A percentile compares a stretch with the other conserved stretches of the same genome.
Conservation (phyloP, 2,329 filamentous ascomycete species). For the Phoma sp. region DNA sequence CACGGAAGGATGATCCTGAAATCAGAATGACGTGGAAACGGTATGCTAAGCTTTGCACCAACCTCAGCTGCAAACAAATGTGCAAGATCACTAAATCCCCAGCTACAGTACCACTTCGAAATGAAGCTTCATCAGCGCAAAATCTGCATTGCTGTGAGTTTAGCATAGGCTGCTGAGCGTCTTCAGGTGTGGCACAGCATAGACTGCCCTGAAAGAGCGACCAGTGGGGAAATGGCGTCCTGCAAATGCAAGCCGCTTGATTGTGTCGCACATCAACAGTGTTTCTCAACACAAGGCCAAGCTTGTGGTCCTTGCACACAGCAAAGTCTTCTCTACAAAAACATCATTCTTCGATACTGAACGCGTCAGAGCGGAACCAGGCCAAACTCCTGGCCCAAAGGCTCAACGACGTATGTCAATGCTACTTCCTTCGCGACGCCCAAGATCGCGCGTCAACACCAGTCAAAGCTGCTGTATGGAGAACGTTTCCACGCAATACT, state of each 20-base stretch:
- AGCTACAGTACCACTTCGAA: conserved; percentile 3
- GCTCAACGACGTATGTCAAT: neutral
- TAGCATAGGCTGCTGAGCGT: neutral
- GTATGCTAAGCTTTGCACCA: neutral
- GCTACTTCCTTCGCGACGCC: neutral
- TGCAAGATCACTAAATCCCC: neutral
- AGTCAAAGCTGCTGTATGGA: neutral
- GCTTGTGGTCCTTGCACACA: too few relatives aligned
- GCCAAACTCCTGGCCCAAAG: too few relatives aligned
- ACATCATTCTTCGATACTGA: too few relatives aligned
- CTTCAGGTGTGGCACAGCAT: conserved; percentile 2
- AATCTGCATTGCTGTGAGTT: conserved; percentile 4
- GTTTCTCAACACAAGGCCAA: too few relatives aligned
- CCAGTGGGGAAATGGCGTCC: conserved; percentile 4
- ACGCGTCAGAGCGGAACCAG: too few relatives aligned
- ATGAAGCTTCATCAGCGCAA: conserved; percentile 3
- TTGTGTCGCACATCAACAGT: neutral
- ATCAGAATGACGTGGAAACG: neutral
- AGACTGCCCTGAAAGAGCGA: neutral
- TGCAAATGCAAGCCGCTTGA: neutral
- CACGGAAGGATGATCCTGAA: neutral
- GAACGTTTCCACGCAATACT: neutral
- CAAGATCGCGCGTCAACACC: neutral
- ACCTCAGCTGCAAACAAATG: neutral
- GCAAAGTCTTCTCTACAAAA: too few relatives aligned